Conservation (phyloP, 2,329 filamentous ascomycete genomes). For the Gaeumannomyces sp. region DNA sequence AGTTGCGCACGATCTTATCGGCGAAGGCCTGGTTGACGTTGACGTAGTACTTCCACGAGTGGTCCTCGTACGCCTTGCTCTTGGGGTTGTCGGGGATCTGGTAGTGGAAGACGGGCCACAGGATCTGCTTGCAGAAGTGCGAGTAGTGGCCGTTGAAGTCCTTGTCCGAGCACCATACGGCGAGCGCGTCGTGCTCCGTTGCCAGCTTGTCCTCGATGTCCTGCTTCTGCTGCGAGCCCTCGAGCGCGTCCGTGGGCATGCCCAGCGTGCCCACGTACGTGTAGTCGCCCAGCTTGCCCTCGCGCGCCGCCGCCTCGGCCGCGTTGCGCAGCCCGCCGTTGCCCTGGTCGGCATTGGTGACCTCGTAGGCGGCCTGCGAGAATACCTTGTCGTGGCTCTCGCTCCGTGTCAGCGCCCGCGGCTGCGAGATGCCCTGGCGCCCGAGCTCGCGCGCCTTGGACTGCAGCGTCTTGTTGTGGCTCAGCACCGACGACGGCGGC, state of each 20-base stretch:
- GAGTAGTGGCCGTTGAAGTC: constrained; percentile 93
- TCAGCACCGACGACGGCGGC: constrained; percentile 69
- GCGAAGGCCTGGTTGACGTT: constrained; percentile 91
- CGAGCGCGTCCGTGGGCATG: constrained; percentile 84
- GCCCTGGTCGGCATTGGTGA: constrained; percentile 81
- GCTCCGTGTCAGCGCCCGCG: constrained; percentile 44
- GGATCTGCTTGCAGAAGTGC: constrained; percentile 95
- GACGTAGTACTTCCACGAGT: constrained; percentile 93
- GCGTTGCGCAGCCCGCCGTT: constrained; percentile 91
- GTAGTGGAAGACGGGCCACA: constrained; percentile 98
- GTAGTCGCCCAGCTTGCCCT: constrained; percentile 64
- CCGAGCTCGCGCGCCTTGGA: constrained; percentile 52
- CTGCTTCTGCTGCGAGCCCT: constrained; percentile 65
- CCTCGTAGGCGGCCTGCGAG: constrained; percentile 72
- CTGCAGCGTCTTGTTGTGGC: constrained; percentile 50
- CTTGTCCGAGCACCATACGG: constrained; percentile 81
- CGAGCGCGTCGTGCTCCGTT: constrained; percentile 74
- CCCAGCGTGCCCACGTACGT: constrained; percentile 91
- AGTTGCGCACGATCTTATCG: constrained; percentile 81
- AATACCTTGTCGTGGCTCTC: constrained; percentile 65
- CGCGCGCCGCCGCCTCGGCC: constrained; percentile 67
- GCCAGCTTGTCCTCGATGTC: constrained; percentile 79
- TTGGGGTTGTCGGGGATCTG: constrained; percentile 97
- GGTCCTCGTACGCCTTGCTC: constrained; percentile 96
- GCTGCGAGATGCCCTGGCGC: constrained; percentile 52